Percentiles rank a stretch among this genome's conserved stretches.
Evolutionary conservation across 768 basidiomycete species (phyloP).

Genomic region (Psilocybe cyanescens): DNA sequence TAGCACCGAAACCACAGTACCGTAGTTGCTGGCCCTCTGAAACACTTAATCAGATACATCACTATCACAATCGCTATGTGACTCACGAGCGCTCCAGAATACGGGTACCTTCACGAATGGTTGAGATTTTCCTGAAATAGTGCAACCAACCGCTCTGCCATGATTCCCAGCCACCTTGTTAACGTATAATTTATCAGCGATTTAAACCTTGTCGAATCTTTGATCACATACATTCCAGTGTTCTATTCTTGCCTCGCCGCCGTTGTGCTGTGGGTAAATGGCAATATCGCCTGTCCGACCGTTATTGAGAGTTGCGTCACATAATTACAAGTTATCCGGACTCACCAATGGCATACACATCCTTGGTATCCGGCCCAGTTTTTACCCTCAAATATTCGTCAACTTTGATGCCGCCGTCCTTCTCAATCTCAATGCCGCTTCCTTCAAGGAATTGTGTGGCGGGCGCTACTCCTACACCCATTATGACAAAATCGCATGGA

Average conservation of each 20-base stretch:
- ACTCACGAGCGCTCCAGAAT: constrained; percentile 90
- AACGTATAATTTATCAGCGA: background rate
- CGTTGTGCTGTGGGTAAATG: constrained; percentile 66
- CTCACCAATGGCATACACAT: constrained; percentile 74
- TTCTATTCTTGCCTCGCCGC: constrained; percentile 68
- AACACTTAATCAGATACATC: background rate
- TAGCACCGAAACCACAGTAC: constrained; percentile 76
- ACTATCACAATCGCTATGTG: background rate
- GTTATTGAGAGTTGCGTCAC: background rate
- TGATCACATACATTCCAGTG: constrained; percentile 79
- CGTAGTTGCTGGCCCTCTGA: constrained; percentile 85
- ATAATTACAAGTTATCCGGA: background rate
- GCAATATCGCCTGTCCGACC: constrained; percentile 71
- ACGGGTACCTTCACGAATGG: constrained; percentile 82
- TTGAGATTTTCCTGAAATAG: constrained; percentile 65
- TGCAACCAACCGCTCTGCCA: constrained; percentile 81
- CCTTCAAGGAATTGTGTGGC: constrained; percentile 79
- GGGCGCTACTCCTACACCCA: constrained; percentile 87
- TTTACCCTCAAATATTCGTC: constrained; percentile 73
- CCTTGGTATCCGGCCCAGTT: constrained; percentile 42
- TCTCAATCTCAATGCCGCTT: constrained; percentile 72
- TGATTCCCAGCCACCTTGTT: constrained; percentile 81
- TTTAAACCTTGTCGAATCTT: background rate
- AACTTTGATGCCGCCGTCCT: constrained; percentile 77
- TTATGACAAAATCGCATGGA: constrained; percentile 76